These are phyloP conservation scores for Cymbopogon flexuosus DNA, from an alignment of 202 grass and related monocot species.

Conservation along the genomic window DNA sequence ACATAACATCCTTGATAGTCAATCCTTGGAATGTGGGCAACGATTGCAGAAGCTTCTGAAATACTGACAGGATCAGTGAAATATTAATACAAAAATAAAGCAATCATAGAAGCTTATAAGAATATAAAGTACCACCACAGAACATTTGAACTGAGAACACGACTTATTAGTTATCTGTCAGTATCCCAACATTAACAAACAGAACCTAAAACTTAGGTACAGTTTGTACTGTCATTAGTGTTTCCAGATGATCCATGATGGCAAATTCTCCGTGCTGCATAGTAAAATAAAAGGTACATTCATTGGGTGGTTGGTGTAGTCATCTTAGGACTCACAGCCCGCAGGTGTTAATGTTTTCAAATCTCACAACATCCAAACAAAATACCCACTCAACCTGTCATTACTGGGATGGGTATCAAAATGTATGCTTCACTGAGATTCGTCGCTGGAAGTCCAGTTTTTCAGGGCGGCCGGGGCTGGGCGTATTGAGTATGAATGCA, in stretches of 20 bases:
- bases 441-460: not conserved
- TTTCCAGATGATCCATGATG: slow-evolving; percentile 22
- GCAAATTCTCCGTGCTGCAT: not conserved
- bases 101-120: not conserved
- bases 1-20: slow-evolving; percentile 1
- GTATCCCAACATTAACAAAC: slow-evolving; percentile 1
- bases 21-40: slow-evolving; percentile 18
- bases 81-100: slow-evolving; percentile 8
- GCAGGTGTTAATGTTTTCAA: not conserved
- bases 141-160: not conserved
- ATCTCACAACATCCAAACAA: not conserved
- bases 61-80: not conserved
- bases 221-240: slow-evolving; percentile 1
- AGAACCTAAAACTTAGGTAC: not conserved
- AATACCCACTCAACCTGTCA: not conserved
- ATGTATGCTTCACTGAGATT: not conserved
- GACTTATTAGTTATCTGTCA: slow-evolving; percentile 1
- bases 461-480: not conserved
- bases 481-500: not conserved
- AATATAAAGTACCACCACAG: not conserved
- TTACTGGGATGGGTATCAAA: not conserved
- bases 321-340: not conserved
- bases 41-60: slow-evolving; percentile 11
- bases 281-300: slow-evolving; percentile 4
- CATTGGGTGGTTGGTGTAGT: not conserved